These are phyloP conservation scores for Beauveria australis DNA, from an alignment of 2,329 filamentous ascomycete genomes.

Conservation along the genomic window DNA sequence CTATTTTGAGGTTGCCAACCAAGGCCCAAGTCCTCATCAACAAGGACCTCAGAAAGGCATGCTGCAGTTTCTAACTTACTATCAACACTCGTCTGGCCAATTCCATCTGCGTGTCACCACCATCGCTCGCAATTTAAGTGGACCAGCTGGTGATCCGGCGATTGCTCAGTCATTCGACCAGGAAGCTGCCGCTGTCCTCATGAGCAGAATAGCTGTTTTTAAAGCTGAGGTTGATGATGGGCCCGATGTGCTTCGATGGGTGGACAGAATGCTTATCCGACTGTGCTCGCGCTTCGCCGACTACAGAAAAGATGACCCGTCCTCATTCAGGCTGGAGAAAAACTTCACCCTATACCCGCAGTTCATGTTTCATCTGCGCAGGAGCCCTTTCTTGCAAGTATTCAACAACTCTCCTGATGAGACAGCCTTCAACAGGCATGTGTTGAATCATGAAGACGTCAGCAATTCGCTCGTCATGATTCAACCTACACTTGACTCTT, in stretches of 20 bases:
- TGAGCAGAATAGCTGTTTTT: conserved; percentile 98
- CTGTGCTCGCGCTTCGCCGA: conserved; percentile 95
- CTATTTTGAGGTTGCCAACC: conserved; percentile 95
- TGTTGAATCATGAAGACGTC: conserved; percentile 94
- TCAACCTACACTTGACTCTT: conserved; percentile 92
- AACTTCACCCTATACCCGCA: conserved; percentile 98
- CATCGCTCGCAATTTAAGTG: conserved; percentile 81
- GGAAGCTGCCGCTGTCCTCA: conserved; percentile 92
- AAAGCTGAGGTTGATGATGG: conserved; percentile 98
- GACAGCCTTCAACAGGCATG: conserved; percentile 97
- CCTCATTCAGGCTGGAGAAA: conserved; percentile 93
- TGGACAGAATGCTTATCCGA: conserved; percentile 95
- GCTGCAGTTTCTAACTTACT: conserved; percentile 98
- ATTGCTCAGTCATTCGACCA: conserved; percentile 97
- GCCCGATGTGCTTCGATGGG: conserved; percentile 96
- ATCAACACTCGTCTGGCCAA: conserved; percentile 93
- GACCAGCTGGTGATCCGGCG: conserved; percentile 86
- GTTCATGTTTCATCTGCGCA: conserved; percentile 98
- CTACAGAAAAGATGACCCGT: conserved; percentile 95
- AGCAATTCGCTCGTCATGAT: conserved; percentile 98
- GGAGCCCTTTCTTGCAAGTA: conserved; percentile 95
- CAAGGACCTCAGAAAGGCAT: conserved; percentile 85
- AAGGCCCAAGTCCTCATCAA: conserved; percentile 79
- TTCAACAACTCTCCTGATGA: conserved; percentile 99
- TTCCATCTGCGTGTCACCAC: conserved; percentile 96